Percentiles rank a stretch among this genome's conserved stretches.
Evolutionary conservation across 768 basidiomycete species (phyloP).

Genomic region (Chlorophyllum brunneum): DNA sequence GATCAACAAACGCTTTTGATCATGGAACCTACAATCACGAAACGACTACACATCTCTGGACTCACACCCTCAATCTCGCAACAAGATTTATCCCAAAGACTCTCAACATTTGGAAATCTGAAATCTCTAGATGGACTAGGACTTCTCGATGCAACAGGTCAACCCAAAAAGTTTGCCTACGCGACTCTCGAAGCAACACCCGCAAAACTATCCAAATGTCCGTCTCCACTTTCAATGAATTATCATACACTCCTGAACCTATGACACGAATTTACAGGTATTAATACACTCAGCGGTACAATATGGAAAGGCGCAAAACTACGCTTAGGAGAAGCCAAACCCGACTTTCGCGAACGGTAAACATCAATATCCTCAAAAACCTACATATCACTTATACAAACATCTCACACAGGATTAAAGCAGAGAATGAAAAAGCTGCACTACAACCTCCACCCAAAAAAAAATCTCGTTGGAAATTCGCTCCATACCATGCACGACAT

Average conservation of each 20-base stretch:
- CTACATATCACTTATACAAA: not conserved
- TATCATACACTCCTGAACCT: too few relatives aligned
- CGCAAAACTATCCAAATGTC: slow-evolving; percentile 62
- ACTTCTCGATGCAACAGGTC: slow-evolving; percentile 55
- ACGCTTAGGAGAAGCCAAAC: slow-evolving; percentile 79
- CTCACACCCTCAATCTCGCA: slow-evolving; percentile 61
- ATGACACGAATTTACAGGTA: too few relatives aligned
- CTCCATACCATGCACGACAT: slow-evolving; percentile 34
- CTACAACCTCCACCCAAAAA: slow-evolving; percentile 28
- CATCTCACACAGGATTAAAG: slow-evolving; percentile 22
- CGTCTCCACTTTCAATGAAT: slow-evolving; percentile 20
- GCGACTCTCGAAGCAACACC: slow-evolving; percentile 65
- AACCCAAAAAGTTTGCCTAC: slow-evolving; percentile 69
- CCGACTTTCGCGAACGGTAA: slow-evolving; percentile 65
- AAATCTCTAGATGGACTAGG: slow-evolving; percentile 70
- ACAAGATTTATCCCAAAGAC: slow-evolving; percentile 51
- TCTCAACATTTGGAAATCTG: slow-evolving; percentile 67
- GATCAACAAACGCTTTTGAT: not conserved
- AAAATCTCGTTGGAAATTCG: slow-evolving; percentile 25
- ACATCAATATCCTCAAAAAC: slow-evolving; percentile 12
- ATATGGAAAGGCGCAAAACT: slow-evolving; percentile 88
- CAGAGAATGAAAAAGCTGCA: slow-evolving; percentile 23
- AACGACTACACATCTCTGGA: slow-evolving; percentile 72
- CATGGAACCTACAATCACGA: slow-evolving; percentile 32
- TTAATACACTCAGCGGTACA: slow-evolving; percentile 73